A percentile compares a stretch with the other conserved stretches of the same genome.
phyloP scores from a whole-genome alignment of 106 monocot species.

The Allium sativum region DNA sequence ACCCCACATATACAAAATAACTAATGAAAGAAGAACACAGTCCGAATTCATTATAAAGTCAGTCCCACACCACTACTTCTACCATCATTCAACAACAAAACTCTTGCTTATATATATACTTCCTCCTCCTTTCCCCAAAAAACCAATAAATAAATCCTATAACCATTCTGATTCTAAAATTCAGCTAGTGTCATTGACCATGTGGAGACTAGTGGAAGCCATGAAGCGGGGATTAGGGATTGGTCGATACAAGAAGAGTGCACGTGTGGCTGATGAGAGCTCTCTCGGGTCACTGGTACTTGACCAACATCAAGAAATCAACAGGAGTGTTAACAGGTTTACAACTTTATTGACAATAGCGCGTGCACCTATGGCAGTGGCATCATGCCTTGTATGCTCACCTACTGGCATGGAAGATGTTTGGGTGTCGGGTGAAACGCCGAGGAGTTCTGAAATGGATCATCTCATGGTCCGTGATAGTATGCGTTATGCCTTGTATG shows the following conservation, averaged over 20 bases:
- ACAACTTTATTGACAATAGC: neutral
- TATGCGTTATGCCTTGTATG: slow-evolving; percentile 33
- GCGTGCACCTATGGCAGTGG: neutral
- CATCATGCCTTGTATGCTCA: slow-evolving; percentile 11
- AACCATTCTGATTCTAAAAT: neutral
- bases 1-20: neutral
- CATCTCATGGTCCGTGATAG: slow-evolving; percentile 38
- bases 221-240: slow-evolving; percentile 4
- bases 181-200: neutral
- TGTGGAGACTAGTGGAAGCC: slow-evolving; percentile 4
- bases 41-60: neutral
- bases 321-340: neutral
- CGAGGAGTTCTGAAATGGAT: slow-evolving; percentile 16
- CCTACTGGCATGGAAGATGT: slow-evolving; percentile 3
- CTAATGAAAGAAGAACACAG: neutral
- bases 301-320: neutral
- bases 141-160: neutral
- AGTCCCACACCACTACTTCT: neutral
- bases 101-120: neutral
- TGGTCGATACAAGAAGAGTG: slow-evolving; percentile 1
- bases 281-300: neutral
- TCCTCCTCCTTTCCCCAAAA: neutral
- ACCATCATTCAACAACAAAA: neutral
- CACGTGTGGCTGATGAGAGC: slow-evolving; percentile 13
- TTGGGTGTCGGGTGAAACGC: slow-evolving; percentile 11